Evolutionary conservation across 1,284 basidiomycete species (phyloP), one percentile per base, ranked within the genome.

Genomic region (Cryptococcus sp.): DNA sequence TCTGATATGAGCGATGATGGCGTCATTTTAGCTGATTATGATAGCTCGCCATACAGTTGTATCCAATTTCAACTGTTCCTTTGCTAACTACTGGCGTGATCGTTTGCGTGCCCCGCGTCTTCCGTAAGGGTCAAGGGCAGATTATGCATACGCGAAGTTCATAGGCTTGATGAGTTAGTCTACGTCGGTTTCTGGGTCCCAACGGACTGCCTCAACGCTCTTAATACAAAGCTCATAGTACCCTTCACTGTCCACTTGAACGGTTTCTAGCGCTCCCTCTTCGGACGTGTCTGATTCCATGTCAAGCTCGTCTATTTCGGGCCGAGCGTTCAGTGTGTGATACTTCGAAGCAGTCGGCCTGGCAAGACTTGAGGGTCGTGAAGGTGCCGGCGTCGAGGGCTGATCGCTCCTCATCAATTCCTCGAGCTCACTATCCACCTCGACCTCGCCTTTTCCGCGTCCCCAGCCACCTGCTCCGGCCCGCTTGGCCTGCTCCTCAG

Each of bases 161-260:
- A 28, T 28, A n/a, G n/a, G 28, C 28, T 11, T 5, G 4, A 11
- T 11, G 5, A 11, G 28, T 11, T 28, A 28, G 28, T 28, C 11
- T 28, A 28, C 28, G 28, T 69, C 69, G 24, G 39, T 25, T 60
- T 70, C 71, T 4, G 70, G 65, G 52, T 74, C 69, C 55, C 63
- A 69, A 40, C 61, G 65, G 36, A 75, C 70, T 9, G 73, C 74
- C 49, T 74, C 62, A 10, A 78, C 73, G 37, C 63, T 66, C 48
- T 72, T 65, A 9, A 79, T 52, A 42, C 75, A 75, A 16, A 79
- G 60, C 62, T 79, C 78, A 54, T 73, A 79, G 57, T 74, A 75
- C n/a, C 74, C 75, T 14, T 45, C 55, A 24, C 25, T 31, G 5
- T 32, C 45, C 22, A 16, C 7, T 52, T 49, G 21, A 14, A 31